Percentiles rank a stretch among this genome's conserved stretches.
These are phyloP conservation scores for Lachnellula suecica DNA, from an alignment of 2,329 filamentous ascomycete species.

Conservation along the genomic window DNA sequence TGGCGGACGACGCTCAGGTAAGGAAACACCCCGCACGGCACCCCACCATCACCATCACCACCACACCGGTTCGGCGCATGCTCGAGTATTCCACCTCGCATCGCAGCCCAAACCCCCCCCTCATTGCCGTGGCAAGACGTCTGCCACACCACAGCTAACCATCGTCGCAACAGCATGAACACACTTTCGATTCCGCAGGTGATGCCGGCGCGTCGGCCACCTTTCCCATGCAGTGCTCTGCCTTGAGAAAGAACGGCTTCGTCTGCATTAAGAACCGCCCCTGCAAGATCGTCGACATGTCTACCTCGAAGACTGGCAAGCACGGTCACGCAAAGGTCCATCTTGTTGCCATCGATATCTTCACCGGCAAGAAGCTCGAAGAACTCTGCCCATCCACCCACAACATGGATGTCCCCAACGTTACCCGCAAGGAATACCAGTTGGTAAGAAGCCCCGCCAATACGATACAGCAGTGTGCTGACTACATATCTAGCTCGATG, in stretches of 20 bases:
- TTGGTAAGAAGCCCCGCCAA: slow-evolving; percentile 64
- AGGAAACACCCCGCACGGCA: slow-evolving; percentile 32
- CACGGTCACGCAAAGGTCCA: slow-evolving; percentile 99
- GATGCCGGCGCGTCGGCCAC: slow-evolving; percentile 95
- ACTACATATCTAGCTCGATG: slow-evolving; percentile 65
- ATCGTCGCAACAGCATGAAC: slow-evolving; percentile 38
- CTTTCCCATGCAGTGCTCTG: slow-evolving; percentile 99
- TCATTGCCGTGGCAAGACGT: not conserved
- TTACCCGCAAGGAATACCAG: slow-evolving; percentile 87
- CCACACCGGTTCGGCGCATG: slow-evolving; percentile 28
- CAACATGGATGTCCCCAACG: slow-evolving; percentile 98
- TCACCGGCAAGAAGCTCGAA: slow-evolving; percentile 99
- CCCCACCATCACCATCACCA: slow-evolving; percentile 31
- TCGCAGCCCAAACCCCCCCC: not conserved
- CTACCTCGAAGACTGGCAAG: slow-evolving; percentile 99
- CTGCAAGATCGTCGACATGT: slow-evolving; percentile 99
- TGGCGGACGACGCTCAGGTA: slow-evolving; percentile 68
- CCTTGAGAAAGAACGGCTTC: slow-evolving; percentile 98
- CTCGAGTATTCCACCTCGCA: slow-evolving; percentile 9
- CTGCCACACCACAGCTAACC: not conserved
- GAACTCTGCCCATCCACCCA: slow-evolving; percentile 97
- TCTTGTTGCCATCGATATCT: slow-evolving; percentile 96
- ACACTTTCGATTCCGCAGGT: slow-evolving; percentile 87
- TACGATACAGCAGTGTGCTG: not conserved
- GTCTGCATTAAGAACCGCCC: slow-evolving; percentile 98